Evolutionary conservation across 345 rosid species (phyloP).

Genomic region (Combretum micranthum): DNA sequence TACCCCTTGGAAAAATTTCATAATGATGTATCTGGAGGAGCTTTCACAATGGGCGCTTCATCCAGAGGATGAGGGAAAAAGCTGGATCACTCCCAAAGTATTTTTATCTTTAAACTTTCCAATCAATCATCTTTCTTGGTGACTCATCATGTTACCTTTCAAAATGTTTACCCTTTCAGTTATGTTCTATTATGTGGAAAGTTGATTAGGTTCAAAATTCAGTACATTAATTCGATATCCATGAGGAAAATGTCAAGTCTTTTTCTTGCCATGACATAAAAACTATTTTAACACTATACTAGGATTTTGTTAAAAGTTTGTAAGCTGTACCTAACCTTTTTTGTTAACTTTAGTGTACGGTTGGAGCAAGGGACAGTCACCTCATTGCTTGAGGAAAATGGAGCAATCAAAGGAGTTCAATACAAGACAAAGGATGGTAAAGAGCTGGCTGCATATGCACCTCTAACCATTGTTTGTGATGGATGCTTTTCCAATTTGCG

Average conservation of each 20-base stretch:
- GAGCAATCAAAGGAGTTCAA: slow-evolving; percentile 62
- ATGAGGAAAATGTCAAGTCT: too few species aligned
- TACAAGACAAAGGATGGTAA: slow-evolving; percentile 61
- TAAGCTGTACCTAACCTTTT: background rate
- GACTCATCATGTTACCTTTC: background rate
- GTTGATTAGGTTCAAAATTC: too few species aligned
- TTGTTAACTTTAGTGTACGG: slow-evolving; percentile 31
- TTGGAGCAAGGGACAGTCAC: slow-evolving; percentile 73
- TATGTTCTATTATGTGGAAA: background rate
- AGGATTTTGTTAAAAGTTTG: too few species aligned
- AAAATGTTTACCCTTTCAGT: background rate
- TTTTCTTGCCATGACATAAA: too few species aligned
- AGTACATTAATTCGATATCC: too few species aligned
- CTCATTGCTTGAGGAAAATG: slow-evolving; percentile 59
- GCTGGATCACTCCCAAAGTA: slow-evolving; percentile 46
- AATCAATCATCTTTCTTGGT: background rate
- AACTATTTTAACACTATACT: too few species aligned
- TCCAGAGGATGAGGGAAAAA: slow-evolving; percentile 46
- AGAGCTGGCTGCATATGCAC: slow-evolving; percentile 45
- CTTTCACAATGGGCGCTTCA: slow-evolving; percentile 56
- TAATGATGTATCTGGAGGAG: slow-evolving; percentile 41
- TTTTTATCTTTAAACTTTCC: too few species aligned
- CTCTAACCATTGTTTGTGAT: slow-evolving; percentile 71
- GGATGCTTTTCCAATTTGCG: slow-evolving; percentile 84
- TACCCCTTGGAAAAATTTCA: slow-evolving; percentile 38